phyloP scores from a whole-genome alignment of 768 basidiomycete species.

The Leccinum variicolor region DNA sequence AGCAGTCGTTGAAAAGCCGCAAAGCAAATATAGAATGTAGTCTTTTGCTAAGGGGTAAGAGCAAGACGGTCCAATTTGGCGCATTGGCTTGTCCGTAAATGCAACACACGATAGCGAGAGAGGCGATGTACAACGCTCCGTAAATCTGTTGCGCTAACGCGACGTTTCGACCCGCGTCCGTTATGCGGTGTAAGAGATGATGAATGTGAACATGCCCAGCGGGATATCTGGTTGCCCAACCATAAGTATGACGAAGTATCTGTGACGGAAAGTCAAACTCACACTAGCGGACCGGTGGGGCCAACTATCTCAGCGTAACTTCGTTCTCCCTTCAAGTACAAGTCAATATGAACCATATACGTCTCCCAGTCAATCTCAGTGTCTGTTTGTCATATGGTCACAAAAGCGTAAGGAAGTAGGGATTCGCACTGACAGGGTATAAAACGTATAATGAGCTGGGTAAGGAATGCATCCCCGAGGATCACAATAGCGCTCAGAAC shows the following conservation, averaged over 20 bases:
- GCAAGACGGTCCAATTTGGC: conserved; percentile 69
- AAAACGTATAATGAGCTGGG: conserved; percentile 74
- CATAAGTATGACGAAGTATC: background rate
- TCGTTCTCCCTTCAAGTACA: conserved; percentile 77
- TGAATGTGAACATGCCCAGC: conserved; percentile 91
- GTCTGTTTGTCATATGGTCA: conserved; percentile 48
- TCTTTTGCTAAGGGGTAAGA: conserved; percentile 86
- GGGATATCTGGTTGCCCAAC: conserved; percentile 65
- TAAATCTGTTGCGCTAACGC: conserved; percentile 75
- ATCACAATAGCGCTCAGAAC: conserved; percentile 59
- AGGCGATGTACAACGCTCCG: conserved; percentile 64
- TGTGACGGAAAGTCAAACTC: conserved; percentile 21
- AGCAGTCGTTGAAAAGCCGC: conserved; percentile 94
- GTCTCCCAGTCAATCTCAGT: conserved; percentile 99
- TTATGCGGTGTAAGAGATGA: conserved; percentile 60
- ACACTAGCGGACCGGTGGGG: conserved; percentile 94
- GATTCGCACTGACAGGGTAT: conserved; percentile 67
- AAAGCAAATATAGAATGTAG: conserved; percentile 91
- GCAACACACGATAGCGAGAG: conserved; percentile 58
- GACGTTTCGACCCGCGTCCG: conserved; percentile 58
- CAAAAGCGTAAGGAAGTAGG: conserved; percentile 4
- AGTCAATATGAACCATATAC: conserved; percentile 84
- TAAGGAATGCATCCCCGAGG: conserved; percentile 73
- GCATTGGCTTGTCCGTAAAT: conserved; percentile 64
- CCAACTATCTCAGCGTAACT: conserved; percentile 82